These are phyloP conservation scores for Lablab purpureus DNA, from an alignment of 306 rosid species.

Conservation along the genomic window DNA sequence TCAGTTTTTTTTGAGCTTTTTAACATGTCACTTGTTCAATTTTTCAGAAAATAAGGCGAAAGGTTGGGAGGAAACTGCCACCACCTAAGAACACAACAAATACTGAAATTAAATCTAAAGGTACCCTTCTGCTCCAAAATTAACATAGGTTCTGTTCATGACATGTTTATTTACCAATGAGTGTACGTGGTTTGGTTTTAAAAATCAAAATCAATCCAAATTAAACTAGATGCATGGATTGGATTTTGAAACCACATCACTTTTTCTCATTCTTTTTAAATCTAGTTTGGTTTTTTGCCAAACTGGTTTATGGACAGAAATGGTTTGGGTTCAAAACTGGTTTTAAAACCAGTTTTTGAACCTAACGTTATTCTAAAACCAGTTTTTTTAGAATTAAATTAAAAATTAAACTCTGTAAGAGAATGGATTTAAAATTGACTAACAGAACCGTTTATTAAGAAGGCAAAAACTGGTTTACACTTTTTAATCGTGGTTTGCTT, in stretches of 20 bases:
- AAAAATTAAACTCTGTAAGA: background rate
- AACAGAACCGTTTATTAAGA: background rate
- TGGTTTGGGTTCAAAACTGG: background rate
- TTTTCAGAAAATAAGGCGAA: constrained; percentile 80
- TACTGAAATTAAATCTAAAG: constrained; percentile 87
- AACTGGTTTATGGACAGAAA: background rate
- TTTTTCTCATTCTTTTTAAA: background rate
- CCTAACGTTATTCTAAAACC: no score
- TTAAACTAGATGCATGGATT: background rate
- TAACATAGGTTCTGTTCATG: constrained; percentile 4
- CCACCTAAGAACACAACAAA: constrained; percentile 86
- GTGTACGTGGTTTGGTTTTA: background rate
- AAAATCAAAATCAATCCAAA: background rate
- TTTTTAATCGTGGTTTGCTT: background rate
- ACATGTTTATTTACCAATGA: background rate
- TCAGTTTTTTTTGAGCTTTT: background rate
- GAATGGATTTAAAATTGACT: background rate
- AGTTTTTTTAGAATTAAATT: no score
- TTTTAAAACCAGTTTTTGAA: background rate
- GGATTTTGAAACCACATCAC: background rate
- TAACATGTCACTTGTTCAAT: background rate
- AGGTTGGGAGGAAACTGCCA: constrained; percentile 87
- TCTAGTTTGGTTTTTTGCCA: background rate
- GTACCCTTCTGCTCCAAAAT: constrained; percentile 42
- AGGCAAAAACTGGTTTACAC: background rate